Evolutionary conservation across 2,329 filamentous ascomycete species (phyloP), one percentile per base, ranked within the genome.

Genomic region (Colletotrichum higginsianum): DNA sequence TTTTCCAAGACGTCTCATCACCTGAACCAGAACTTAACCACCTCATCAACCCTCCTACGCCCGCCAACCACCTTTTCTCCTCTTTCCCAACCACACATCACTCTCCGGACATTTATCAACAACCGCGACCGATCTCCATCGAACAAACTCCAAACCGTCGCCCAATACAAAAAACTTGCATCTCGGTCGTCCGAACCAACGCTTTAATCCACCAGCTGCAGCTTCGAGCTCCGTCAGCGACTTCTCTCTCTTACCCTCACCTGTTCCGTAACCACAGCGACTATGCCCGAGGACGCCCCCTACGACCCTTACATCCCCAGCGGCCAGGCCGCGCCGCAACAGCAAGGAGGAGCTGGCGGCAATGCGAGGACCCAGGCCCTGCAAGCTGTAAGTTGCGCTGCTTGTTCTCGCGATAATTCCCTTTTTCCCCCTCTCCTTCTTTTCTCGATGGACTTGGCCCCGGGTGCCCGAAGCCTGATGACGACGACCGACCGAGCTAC

Each of bases 271-370:
- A 73, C 67, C 65, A 72, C 76, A 73, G 74, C 74, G 78, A 84
- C 73, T 77, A 90, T 90, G 88, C 83, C 88, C 76, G 84, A 84
- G 79, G 86, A 88, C 71, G 84, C 87, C 80, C 94, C 94, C 76
- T 97, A 97, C 84, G 94, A 97, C 84, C 94, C 94, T 75, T 97
- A 96, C 85, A 95, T 96, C 83, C 94, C 94, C 80, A 90, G 89
- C 81, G 91, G 90, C 83, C 87, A 88, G 83, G 82, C 84, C 73
- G 78, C 77, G 71, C 82, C 82, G 71, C 77, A 80, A 76, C 81
- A 82, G 76, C 82, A 69, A 38, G 57, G 84, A 81, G 83, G 78
- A 73, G 80, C 76, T 79, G 84, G 80, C 75, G 87, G 82, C 75
- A 89, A 83, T 81, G 82, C 83, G 73, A 83, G 89, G 81, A 86